Base-by-base conservation (phyloP, 176 grass and related monocot genomes). In the Eremochloa ophiuroides region DNA sequence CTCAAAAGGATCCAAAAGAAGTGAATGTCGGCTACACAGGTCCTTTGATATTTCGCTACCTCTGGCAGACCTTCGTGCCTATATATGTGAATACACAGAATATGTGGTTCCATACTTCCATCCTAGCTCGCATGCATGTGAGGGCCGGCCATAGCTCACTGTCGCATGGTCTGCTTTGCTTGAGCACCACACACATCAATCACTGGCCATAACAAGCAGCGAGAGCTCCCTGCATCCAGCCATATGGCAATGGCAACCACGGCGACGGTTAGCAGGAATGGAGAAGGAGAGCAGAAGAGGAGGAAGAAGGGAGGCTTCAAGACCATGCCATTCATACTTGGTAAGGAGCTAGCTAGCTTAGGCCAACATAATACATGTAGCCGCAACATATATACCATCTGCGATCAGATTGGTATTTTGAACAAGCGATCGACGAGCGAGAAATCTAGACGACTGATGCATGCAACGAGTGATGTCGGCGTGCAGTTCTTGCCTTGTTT, bases 241-340 rank as follows among this genome's bases (percentile, higher is more conserved):
- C 42, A 72, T n/a, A n/a, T n/a, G n/a, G n/a, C n/a, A n/a, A n/a
- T 72, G 69, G 41, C 41, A 2, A 28, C 40, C 7, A 46, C 69
- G 15, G 7, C 80, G 69, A 10, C 74, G 63, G 76, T 12, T 62
- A 75, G 12, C 7, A 33, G 69, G 9, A 76, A 66, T 3, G 71
- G 73, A 35, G 71, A 78, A 85, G 76, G 18, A 73, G 43, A 68
- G 18, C n/a, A 75, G 22, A 71, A 47, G 80, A 71, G 69, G 84
- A 83, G 17, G 76, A 85, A 85, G 61, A 66, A 86, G 40, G 93
- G 93, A 63, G 93, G 93, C 62, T 84, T 92, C 82, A 87, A 50
- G 85, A 94, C 93, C 71, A 92, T 94, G 89, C 93, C 93, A 8
- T 88, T 92, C 84, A 92, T 94, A 80, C 84, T 94, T 29, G 93